These are phyloP conservation scores for Brettanomyces nanus DNA, from an alignment of 805 yeast species.

Conservation along the genomic window DNA sequence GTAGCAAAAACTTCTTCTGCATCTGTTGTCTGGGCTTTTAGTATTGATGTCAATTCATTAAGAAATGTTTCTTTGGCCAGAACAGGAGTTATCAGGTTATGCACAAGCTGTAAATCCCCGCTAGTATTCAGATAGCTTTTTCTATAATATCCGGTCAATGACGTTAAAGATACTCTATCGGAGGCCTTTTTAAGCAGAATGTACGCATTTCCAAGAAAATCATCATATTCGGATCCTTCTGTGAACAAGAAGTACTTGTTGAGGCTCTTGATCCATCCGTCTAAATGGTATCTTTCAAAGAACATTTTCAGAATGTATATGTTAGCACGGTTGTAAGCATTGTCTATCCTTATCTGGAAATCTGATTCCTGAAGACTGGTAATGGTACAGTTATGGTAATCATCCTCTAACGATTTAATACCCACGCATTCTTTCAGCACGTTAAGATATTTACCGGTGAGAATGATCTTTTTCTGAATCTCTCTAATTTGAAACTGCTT, in stretches of 20 bases:
- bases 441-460: constrained; percentile 81
- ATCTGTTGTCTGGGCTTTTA: constrained; percentile 46
- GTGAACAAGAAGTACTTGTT: constrained; percentile 52
- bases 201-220: constrained; percentile 42
- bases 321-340: constrained; percentile 65
- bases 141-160: constrained; percentile 26
- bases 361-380: constrained; percentile 25
- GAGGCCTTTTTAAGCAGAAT: constrained; percentile 41
- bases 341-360: constrained; percentile 45
- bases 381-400: constrained; percentile 4
- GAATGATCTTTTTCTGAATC: constrained; percentile 55
- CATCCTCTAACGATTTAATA: not conserved
- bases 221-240: constrained; percentile 41
- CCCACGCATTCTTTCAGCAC: constrained; percentile 44
- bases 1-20: constrained; percentile 43
- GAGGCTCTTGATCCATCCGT: constrained; percentile 36
- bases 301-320: constrained; percentile 46
- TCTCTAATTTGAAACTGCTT: constrained; percentile 48
- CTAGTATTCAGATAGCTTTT: constrained; percentile 7
- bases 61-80: constrained; percentile 15
- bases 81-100: constrained; percentile 9
- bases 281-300: constrained; percentile 51
- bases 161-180: constrained; percentile 19
- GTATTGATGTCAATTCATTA: constrained; percentile 36
- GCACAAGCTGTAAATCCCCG: constrained; percentile 12